phyloP scores from a whole-genome alignment of 192 early-diverging fungal species.

The Podila horticola region DNA sequence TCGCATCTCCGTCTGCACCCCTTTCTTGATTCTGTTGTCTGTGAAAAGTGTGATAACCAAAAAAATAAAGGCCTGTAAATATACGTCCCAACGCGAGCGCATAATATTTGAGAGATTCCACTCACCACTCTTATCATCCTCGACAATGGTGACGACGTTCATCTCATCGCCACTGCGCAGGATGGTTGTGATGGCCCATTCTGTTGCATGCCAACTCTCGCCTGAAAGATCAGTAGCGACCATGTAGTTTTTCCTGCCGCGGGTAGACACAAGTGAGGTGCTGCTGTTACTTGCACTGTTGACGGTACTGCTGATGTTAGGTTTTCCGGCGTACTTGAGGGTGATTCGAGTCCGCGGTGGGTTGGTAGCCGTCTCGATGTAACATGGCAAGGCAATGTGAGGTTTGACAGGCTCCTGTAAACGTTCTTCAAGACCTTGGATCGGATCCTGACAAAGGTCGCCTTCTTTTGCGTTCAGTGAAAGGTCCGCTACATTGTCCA shows the following conservation, averaged over 20 bases:
- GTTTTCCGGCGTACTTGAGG: constrained; percentile 31
- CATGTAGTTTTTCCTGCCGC: constrained; percentile 54
- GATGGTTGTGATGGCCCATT: constrained; percentile 62
- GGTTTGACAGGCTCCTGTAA: constrained; percentile 46
- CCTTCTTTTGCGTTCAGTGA: constrained; percentile 4
- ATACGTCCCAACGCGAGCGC: too few relatives aligned
- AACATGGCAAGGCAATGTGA: constrained; percentile 40
- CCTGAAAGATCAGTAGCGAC: constrained; percentile 62
- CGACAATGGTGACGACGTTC: constrained; percentile 56
- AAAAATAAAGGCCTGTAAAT: too few relatives aligned
- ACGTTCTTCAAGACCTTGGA: constrained; percentile 23
- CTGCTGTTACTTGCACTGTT: neutral
- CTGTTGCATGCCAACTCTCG: constrained; percentile 62
- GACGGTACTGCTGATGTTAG: neutral
- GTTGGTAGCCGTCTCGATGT: constrained; percentile 47
- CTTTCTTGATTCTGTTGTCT: constrained; percentile 39
- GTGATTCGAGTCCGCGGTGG: constrained; percentile 46
- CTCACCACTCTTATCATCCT: constrained; percentile 53
- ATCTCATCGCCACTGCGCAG: constrained; percentile 60
- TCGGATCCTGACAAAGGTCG: constrained; percentile 28
- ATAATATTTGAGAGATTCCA: neutral
- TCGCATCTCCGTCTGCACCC: constrained; percentile 44
- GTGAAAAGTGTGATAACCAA: too few relatives aligned
- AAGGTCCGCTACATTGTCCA: neutral
- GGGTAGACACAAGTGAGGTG: neutral